Conservation (phyloP, 352 stramenopile genomes). For the Saprolegnia diclina region DNA sequence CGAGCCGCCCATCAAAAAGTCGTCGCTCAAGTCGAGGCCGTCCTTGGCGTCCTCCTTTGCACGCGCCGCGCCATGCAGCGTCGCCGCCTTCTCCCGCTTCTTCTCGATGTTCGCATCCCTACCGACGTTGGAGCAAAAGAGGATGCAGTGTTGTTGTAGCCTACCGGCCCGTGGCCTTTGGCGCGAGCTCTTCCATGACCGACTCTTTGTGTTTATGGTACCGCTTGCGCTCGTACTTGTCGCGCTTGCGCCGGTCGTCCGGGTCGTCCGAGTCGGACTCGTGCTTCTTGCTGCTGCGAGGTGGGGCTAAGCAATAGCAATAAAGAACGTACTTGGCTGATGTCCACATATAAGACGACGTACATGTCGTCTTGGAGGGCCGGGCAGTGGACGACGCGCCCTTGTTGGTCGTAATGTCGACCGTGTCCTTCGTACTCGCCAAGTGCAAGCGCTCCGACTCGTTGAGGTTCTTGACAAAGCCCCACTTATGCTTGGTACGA, state of each 20-base stretch:
- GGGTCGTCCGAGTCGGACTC: constrained; percentile 33
- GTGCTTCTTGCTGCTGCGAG: constrained; percentile 15
- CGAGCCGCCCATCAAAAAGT: constrained; percentile 55
- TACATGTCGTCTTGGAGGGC: constrained; percentile 12
- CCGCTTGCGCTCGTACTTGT: constrained; percentile 34
- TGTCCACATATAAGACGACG: no score
- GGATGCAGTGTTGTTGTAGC: no score
- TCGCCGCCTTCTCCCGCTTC: constrained; percentile 37
- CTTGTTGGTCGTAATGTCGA: constrained; percentile 61
- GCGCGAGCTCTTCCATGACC: constrained; percentile 53
- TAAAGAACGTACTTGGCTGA: no score
- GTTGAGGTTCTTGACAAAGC: constrained; percentile 49
- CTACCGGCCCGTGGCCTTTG: constrained; percentile 49
- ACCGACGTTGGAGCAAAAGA: background rate
- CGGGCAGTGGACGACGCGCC: constrained; percentile 24
- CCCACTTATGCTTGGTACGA: constrained; percentile 65
- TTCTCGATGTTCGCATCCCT: constrained; percentile 59
- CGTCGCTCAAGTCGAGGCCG: constrained; percentile 58
- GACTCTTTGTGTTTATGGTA: constrained; percentile 39
- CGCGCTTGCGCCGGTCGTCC: constrained; percentile 27
- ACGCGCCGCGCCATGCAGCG: constrained; percentile 53
- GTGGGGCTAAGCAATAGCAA: background rate
- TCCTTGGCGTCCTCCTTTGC: constrained; percentile 56
- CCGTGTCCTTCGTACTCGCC: constrained; percentile 59
- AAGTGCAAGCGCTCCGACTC: constrained; percentile 58